Conservation (phyloP, 164 flowering plant genomes). For the Magnolia kwangsiensis region DNA sequence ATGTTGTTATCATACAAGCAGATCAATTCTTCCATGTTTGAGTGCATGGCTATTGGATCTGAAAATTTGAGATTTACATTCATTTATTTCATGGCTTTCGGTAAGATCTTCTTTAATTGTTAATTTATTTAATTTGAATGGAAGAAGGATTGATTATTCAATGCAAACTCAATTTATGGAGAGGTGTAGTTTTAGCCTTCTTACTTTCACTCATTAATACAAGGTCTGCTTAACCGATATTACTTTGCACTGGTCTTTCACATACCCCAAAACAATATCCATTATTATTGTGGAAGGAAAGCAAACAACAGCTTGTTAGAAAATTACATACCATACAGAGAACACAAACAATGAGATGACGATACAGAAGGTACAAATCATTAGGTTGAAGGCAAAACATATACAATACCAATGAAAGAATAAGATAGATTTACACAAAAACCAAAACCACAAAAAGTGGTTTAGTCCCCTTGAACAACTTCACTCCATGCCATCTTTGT, state of each 20-base stretch:
- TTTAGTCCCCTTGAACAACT: not conserved
- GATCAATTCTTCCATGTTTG: too few species aligned
- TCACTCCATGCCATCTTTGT: not conserved
- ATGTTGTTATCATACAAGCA: too few species aligned
- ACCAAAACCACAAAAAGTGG: not conserved
- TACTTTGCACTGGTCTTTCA: not conserved
- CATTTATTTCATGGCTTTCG: too few species aligned
- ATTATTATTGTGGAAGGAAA: not conserved
- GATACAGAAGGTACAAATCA: not conserved
- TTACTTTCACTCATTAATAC: too few species aligned
- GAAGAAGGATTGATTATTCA: too few species aligned
- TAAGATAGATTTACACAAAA: not conserved
- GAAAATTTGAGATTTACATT: too few species aligned
- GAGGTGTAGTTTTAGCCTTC: too few species aligned
- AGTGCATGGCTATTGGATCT: too few species aligned
- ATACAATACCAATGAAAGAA: not conserved
- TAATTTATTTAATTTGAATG: too few species aligned
- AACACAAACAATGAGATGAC: not conserved
- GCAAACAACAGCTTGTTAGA: not conserved
- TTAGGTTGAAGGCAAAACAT: not conserved
- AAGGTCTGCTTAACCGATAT: not conserved
- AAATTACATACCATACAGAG: not conserved
- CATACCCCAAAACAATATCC: not conserved
- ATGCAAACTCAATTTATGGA: too few species aligned
- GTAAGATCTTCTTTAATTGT: too few species aligned